These are phyloP conservation scores for Metschnikowia cerradonensis DNA, from an alignment of 805 yeast genomes.

Conservation along the genomic window DNA sequence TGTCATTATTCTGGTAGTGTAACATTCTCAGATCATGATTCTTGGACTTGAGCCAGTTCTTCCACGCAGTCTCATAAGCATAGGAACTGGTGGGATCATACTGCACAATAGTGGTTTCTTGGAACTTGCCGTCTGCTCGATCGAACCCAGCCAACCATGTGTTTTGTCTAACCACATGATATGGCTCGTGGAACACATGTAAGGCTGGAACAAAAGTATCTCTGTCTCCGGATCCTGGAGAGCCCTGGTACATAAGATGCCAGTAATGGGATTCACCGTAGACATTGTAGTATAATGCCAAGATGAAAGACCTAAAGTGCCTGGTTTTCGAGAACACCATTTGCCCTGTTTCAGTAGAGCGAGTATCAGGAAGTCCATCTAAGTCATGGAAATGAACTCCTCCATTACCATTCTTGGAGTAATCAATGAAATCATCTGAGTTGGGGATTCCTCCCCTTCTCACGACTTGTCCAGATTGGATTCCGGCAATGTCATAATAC, in stretches of 20 bases:
- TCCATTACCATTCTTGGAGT: conserved; percentile 17
- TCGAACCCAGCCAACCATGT: conserved; percentile 22
- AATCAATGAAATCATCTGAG: conserved; percentile 20
- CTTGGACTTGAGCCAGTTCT: conserved; percentile 14
- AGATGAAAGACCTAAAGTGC: conserved; percentile 26
- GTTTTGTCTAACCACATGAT: conserved; percentile 25
- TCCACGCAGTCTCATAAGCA: conserved; percentile 14
- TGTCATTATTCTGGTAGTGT: conserved; percentile 16
- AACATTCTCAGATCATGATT: conserved; percentile 17
- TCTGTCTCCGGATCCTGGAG: conserved; percentile 32
- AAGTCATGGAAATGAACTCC: conserved; percentile 28
- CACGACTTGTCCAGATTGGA: conserved; percentile 26
- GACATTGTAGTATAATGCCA: conserved; percentile 33
- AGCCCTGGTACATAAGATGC: conserved; percentile 32
- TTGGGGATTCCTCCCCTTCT: conserved; percentile 28
- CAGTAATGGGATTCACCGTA: conserved; percentile 27
- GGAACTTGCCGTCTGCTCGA: conserved; percentile 8
- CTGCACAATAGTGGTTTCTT: conserved; percentile 24
- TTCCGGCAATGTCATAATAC: conserved; percentile 30
- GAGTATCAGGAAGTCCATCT: conserved; percentile 26
- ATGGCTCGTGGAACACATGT: conserved; percentile 30
- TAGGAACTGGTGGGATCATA: conserved; percentile 18
- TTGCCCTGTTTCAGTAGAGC: conserved; percentile 33
- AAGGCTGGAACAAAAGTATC: conserved; percentile 39
- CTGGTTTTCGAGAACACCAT: conserved; percentile 30